These are phyloP conservation scores for Cystofilobasidium bisporidii DNA, from an alignment of 768 basidiomycete genomes.

Conservation along the genomic window DNA sequence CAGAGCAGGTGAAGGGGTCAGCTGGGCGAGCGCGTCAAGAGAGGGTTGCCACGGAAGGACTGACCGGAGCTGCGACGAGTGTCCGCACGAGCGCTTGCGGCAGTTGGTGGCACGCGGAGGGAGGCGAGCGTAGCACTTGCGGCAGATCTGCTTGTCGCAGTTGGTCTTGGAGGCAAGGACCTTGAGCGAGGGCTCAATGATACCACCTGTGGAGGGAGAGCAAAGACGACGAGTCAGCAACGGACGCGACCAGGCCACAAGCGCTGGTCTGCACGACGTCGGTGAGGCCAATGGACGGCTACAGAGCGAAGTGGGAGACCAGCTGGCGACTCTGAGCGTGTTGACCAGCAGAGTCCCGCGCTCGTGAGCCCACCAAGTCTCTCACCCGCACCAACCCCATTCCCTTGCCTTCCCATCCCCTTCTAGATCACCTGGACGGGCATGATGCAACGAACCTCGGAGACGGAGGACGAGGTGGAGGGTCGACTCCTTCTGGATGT, in stretches of 20 bases:
- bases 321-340: too few species aligned
- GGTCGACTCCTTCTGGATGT: slow-evolving; percentile 58
- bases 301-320: too few species aligned
- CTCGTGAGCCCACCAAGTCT: too few species aligned
- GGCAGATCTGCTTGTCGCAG: slow-evolving; percentile 98
- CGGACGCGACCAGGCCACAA: too few species aligned
- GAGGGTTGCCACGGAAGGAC: neutral
- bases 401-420: too few species aligned
- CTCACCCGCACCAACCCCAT: too few species aligned
- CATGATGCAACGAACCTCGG: neutral
- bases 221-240: neutral
- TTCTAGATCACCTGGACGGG: too few species aligned
- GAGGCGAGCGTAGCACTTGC: slow-evolving; percentile 99
- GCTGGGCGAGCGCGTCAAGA: neutral
- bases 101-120: slow-evolving; percentile 99
- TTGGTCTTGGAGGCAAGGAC: slow-evolving; percentile 96
- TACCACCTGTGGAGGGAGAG: slow-evolving; percentile 72
- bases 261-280: too few species aligned
- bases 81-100: slow-evolving; percentile 67
- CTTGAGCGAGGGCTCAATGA: slow-evolving; percentile 98
- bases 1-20: neutral
- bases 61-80: slow-evolving; percentile 28
- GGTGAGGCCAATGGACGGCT: too few species aligned
- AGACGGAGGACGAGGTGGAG: slow-evolving; percentile 87
- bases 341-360: too few species aligned